Evolutionary conservation across 208 protist species (phyloP).

Genomic region (Acanthamoeba triangularis): DNA sequence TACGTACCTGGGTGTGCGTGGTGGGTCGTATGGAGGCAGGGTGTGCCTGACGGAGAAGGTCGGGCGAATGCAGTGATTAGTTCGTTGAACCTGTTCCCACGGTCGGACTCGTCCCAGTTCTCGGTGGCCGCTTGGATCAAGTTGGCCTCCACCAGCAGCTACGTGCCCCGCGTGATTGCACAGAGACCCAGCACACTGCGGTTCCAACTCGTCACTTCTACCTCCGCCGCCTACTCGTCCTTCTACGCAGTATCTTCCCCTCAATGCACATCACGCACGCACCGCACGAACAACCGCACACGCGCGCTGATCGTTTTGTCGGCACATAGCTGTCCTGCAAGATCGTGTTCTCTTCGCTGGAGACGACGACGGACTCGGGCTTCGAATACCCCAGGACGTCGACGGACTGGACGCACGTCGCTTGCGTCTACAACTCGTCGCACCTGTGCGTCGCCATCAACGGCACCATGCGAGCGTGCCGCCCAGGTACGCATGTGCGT

Average conservation of each 20-base stretch:
- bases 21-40: neutral
- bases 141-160: neutral
- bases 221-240: neutral
- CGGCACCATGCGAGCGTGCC: neutral
- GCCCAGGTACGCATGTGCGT: neutral
- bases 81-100: constrained; percentile 9
- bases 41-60: no score
- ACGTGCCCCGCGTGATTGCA: neutral
- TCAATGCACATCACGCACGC: neutral
- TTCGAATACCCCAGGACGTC: neutral
- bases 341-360: constrained; percentile 29
- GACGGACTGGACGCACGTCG: neutral
- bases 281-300: neutral
- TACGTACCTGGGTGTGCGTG: neutral
- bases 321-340: neutral
- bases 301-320: neutral
- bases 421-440: constrained; percentile 22
- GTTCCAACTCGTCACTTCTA: neutral
- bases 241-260: neutral
- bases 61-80: neutral
- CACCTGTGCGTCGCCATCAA: neutral
- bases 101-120: constrained; percentile 17
- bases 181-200: neutral
- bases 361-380: neutral
- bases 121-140: constrained; percentile 30